Base-by-base conservation (phyloP, 2,329 filamentous ascomycete genomes). In the Pseudocercospora ulei region DNA sequence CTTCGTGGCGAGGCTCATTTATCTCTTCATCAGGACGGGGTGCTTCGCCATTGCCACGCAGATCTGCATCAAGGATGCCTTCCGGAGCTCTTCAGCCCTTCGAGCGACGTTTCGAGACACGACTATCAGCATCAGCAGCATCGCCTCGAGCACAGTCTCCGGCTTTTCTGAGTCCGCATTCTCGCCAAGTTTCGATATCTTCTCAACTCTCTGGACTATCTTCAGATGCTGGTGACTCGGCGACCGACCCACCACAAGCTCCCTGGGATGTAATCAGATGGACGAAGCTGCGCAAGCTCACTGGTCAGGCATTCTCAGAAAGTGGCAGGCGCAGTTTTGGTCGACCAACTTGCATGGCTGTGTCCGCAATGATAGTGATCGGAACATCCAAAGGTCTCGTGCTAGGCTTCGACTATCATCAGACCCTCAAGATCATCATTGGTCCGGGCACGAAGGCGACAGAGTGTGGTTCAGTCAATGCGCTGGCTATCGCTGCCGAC, bases 251-350 rank as follows among this genome's bases (percentile, higher is more conserved):
- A 13, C 72, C 77, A 2, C 78, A 84, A 38, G 77, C 83, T 3
- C 90, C 90, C 1, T 98, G 90, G 92, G 90, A 98, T 56, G 86
- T 96, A 38, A 82, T 98, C 43, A 75, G 87, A 56, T 98, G 92
- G 92, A 96, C 85, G 1, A 90, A 82, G 57, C 66, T 98, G 41
- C 83, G 79, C 56, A 96, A 92, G 60, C 75, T 98, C 46, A 86
- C 85, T 14, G 77, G 76, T 0, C 85, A 96, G 60, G 78, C 83
- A 3, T 96, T 96, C 60, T 94, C 88, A 2, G 92, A 98, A 62
- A 74, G 80, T 27, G 90, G 87, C 22, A 90, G 78, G 64, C 80
- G 90, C 45, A 95, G 83, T 61, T 96, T 95, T 67, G 92, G 90
- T 17, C 73, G 78, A 25, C 86, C 88, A 14, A 95, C 88, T 0